Percentiles rank a stretch among this genome's conserved stretches.
These are phyloP conservation scores for Haplosporangium sp. DNA, from an alignment of 371 early-diverging fungal species.

Conservation along the genomic window DNA sequence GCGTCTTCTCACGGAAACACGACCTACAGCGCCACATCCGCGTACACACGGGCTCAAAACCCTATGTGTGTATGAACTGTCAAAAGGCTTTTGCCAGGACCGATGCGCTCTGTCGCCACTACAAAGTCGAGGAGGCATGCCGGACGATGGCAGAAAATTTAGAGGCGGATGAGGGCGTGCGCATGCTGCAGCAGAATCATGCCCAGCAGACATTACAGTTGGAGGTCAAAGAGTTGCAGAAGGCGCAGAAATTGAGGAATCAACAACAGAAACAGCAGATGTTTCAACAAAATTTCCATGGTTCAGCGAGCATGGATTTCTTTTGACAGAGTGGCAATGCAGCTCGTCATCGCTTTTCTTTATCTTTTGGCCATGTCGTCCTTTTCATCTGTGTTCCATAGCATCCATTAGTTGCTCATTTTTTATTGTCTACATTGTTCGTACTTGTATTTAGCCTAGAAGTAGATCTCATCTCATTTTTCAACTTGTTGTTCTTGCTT, in stretches of 20 bases:
- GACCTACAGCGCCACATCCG: conserved; percentile 76
- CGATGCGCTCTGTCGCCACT: conserved; percentile 73
- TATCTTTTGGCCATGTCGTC: too few relatives aligned
- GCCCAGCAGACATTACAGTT: conserved; percentile 15
- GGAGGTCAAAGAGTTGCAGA: conserved; percentile 13
- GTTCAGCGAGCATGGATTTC: conserved; percentile 5
- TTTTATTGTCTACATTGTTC: too few relatives aligned
- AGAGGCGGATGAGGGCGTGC: conserved; percentile 14
- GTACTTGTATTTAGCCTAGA: too few relatives aligned
- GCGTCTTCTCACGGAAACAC: conserved; percentile 72
- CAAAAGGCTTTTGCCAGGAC: conserved; percentile 75
- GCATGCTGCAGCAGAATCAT: conserved; percentile 15
- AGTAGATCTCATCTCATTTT: neutral
- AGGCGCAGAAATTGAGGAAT: conserved; percentile 4
- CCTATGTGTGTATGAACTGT: conserved; percentile 69
- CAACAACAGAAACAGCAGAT: conserved; percentile 7
- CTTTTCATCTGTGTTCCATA: too few relatives aligned
- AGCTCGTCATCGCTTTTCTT: neutral
- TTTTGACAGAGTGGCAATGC: neutral
- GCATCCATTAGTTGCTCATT: too few relatives aligned
- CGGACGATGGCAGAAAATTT: conserved; percentile 24
- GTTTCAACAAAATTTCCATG: conserved; percentile 20
- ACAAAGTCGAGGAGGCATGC: conserved; percentile 68
- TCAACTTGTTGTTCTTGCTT: neutral
- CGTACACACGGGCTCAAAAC: conserved; percentile 75